These are phyloP conservation scores for Solanum paucissectum DNA, from an alignment of 257 asterid species.

Conservation along the genomic window DNA sequence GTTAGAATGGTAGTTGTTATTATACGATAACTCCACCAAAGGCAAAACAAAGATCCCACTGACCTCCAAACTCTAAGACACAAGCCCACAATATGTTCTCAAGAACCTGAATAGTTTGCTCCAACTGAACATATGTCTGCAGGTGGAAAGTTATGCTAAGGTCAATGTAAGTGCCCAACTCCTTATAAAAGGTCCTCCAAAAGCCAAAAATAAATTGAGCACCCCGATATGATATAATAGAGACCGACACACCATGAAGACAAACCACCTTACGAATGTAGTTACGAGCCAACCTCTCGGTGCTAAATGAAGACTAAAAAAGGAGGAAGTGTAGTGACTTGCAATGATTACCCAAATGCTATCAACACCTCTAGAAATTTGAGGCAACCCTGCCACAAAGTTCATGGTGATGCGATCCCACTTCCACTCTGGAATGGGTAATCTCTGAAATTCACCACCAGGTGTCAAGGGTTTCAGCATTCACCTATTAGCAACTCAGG, in stretches of 20 bases:
- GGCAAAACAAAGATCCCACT: neutral
- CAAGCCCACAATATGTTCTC: neutral
- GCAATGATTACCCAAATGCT: neutral
- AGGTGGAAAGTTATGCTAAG: neutral
- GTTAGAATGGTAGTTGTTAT: neutral
- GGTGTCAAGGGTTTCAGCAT: neutral
- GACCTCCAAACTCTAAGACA: neutral
- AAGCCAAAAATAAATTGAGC: neutral
- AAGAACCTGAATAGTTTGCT: neutral
- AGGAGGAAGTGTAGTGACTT: neutral
- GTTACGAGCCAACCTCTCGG: neutral
- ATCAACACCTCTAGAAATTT: neutral
- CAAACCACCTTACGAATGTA: too few relatives aligned
- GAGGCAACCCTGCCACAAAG: neutral
- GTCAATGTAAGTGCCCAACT: neutral
- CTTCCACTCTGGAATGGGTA: neutral
- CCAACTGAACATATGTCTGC: neutral
- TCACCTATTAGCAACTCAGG: neutral
- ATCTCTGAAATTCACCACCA: neutral
- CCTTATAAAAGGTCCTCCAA: neutral
- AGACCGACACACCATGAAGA: neutral
- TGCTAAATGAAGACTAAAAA: neutral
- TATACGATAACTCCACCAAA: neutral
- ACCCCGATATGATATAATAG: neutral
- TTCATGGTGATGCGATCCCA: neutral